A percentile compares a stretch with the other conserved stretches of the same genome.
Conservation (phyloP, 257 asterid species). For the Capsicum baccatum region DNA sequence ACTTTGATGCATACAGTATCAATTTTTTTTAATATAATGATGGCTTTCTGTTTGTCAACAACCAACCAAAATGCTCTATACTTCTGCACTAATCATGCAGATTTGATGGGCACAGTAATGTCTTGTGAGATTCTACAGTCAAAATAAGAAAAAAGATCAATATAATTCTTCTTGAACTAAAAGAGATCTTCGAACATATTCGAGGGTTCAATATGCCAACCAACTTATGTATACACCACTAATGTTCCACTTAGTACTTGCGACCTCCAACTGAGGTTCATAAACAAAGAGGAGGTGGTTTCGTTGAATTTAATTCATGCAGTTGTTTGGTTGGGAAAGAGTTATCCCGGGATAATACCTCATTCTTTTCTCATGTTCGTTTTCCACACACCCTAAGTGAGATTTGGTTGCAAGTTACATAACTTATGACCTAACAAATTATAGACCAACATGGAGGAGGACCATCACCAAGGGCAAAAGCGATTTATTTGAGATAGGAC, state of each 20-base stretch:
- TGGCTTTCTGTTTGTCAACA: no score
- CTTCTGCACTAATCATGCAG: no score
- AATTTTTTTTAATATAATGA: neutral
- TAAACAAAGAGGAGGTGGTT: neutral
- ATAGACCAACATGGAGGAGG: neutral
- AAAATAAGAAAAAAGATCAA: no score
- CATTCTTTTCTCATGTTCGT: no score
- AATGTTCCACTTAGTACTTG: neutral
- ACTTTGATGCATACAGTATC: neutral
- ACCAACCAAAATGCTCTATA: no score
- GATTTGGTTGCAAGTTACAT: neutral
- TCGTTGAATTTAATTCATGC: neutral
- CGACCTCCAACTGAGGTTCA: neutral
- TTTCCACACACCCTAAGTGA: neutral
- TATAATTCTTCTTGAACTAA: no score
- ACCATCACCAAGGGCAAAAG: neutral
- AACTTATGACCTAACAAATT: conserved; percentile 6
- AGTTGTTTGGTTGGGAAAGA: no score
- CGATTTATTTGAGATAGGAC: neutral
- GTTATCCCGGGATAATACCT: no score
- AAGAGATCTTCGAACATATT: no score
- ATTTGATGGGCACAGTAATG: no score
- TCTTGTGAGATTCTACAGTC: no score
- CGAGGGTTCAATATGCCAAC: neutral
- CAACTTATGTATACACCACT: no score